Conservation (phyloP, 768 basidiomycete genomes). For the Clathrus columnatus region DNA sequence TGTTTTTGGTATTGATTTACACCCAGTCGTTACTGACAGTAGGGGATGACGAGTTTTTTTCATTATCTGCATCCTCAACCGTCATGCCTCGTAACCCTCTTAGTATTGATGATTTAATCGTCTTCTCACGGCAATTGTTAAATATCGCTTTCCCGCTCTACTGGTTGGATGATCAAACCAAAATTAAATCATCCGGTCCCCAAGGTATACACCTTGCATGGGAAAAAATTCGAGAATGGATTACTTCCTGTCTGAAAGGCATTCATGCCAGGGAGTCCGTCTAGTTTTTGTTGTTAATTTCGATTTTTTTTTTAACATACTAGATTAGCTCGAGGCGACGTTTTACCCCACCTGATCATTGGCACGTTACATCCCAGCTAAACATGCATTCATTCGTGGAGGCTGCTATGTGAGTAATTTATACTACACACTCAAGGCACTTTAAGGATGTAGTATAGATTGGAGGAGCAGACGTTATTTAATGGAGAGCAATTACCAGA, state of each 20-base stretch:
- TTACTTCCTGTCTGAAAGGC: constrained; percentile 69
- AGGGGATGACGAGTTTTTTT: constrained; percentile 96
- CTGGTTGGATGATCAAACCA: constrained; percentile 47
- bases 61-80: constrained; percentile 22
- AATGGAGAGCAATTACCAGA: constrained; percentile 10
- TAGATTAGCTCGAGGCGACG: constrained; percentile 62
- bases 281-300: background rate
- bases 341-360: constrained; percentile 79
- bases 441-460: constrained; percentile 27
- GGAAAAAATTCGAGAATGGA: constrained; percentile 65
- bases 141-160: constrained; percentile 80
- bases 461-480: constrained; percentile 47
- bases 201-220: constrained; percentile 40
- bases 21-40: constrained; percentile 79
- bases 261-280: constrained; percentile 87
- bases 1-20: constrained; percentile 78
- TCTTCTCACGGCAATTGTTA: constrained; percentile 68
- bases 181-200: constrained; percentile 31
- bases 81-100: constrained; percentile 60
- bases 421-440: background rate
- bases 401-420: constrained; percentile 64
- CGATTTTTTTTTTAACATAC: constrained; percentile 7
- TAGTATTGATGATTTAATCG: constrained; percentile 67
- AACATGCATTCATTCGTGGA: constrained; percentile 71
- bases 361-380: constrained; percentile 58